Evolutionary conservation across 805 yeast genomes (phyloP), one percentile per base, ranked within the genome.

Genomic region (Groenewaldozyma tartarivorans): DNA sequence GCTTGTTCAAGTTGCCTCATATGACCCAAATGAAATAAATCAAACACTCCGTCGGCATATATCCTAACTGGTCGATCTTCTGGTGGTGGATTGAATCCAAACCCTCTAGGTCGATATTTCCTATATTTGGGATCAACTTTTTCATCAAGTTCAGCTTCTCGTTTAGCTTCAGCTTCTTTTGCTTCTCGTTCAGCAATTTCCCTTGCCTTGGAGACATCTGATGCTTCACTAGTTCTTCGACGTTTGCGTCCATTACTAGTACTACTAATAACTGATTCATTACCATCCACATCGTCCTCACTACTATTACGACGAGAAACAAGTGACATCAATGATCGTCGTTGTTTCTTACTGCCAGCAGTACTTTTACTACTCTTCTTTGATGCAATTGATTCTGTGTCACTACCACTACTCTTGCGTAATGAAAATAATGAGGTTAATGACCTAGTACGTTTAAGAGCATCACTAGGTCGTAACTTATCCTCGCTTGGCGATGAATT

Each of bases 41-140:
- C 98, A 67, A 92, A 92, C 16, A 92, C 96, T 40, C 98, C 98
- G 63, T 92, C 98, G 4, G 98, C 98, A 59, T 92, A 92, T n/a
- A 92, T 76, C 45, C 98, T 72, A 21, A 92, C 77, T 1, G 95
- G 88, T 44, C 96, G 71, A 55, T 81, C 92, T 3, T 58, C 66
- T 2, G 96, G 94, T 2, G 98, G 98, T 20, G 79, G 51, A 51
- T 85, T 86, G 61, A 92, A 74, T 50, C 67, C 68, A 64, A 63
- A 86, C 2, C 96, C 96, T 24, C 63, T 62, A 19, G 95, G 96
- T 52, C 95, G 72, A 64, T 69, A 85, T 62, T 77, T 81, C 44
- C 88, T 69, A 54, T 74, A 74, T 47, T 82, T 77, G 39, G 69
- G 81, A 2, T 87, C 92, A 31, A 84, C 62, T 46, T 66, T 72